Conservation (phyloP, 306 rosid genomes). For the Begonia masoniana region DNA sequence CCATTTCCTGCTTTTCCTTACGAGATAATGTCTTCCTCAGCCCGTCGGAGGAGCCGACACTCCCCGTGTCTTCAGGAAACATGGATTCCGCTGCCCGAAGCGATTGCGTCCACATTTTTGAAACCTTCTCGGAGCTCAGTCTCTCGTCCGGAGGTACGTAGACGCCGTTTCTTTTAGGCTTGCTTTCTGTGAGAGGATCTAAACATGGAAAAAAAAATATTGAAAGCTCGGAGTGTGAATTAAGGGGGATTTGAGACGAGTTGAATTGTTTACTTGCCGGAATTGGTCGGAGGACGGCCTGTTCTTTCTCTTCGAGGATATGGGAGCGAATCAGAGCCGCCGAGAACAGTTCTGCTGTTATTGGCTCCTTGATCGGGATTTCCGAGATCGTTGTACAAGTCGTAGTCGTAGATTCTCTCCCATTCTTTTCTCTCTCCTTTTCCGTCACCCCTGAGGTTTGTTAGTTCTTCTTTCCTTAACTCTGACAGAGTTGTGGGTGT, state of each 20-base stretch:
- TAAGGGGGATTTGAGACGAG: background rate
- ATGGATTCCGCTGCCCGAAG: constrained; percentile 28
- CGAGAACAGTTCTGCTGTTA: constrained; percentile 29
- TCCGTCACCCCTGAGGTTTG: constrained; percentile 39
- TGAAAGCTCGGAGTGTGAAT: background rate
- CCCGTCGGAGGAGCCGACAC: constrained; percentile 38
- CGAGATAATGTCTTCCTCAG: constrained; percentile 27
- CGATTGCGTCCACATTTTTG: constrained; percentile 32
- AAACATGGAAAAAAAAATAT: background rate
- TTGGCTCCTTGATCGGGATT: constrained; percentile 32
- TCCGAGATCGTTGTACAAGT: constrained; percentile 42
- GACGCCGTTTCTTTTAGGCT: constrained; percentile 22
- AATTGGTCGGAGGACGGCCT: constrained; percentile 17
- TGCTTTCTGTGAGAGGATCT: constrained; percentile 37
- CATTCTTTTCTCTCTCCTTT: constrained; percentile 49
- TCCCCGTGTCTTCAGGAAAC: constrained; percentile 9
- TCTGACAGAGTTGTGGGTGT: constrained; percentile 40
- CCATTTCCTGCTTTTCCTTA: constrained; percentile 18
- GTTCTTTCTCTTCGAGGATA: constrained; percentile 70
- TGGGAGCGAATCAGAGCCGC: constrained; percentile 33
- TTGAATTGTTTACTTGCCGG: constrained; percentile 18
- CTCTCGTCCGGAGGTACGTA: constrained; percentile 62
- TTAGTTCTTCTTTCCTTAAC: constrained; percentile 45
- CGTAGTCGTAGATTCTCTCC: constrained; percentile 57
- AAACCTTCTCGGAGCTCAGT: constrained; percentile 31